Conservation (phyloP, 257 asterid species). For the Solanum chmielewskii region DNA sequence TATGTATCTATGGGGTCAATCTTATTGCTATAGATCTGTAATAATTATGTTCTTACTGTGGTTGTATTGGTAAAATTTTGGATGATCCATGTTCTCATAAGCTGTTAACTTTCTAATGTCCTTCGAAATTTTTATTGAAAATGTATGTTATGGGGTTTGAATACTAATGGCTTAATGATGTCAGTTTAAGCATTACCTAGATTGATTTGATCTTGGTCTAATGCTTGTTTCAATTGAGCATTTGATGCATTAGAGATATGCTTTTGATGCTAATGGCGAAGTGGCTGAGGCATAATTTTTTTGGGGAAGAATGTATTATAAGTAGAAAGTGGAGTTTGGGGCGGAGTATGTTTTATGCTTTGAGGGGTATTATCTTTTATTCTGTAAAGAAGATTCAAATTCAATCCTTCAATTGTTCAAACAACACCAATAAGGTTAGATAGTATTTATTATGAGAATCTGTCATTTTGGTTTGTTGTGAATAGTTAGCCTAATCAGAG, state of each 20-base stretch:
- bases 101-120: neutral
- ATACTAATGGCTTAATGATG: neutral
- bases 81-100: neutral
- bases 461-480: neutral
- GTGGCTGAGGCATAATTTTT: neutral
- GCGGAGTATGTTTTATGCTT: neutral
- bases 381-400: neutral
- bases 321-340: neutral
- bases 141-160: neutral
- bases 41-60: neutral
- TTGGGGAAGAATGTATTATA: neutral
- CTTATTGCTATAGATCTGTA: neutral
- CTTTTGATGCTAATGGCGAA: neutral
- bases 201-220: neutral
- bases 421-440: neutral
- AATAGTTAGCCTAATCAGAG: neutral
- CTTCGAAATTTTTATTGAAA: neutral
- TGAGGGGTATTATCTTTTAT: neutral
- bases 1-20: neutral
- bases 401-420: neutral
- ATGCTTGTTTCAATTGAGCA: neutral
- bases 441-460: neutral
- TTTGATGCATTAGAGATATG: neutral
- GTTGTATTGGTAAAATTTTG: neutral
- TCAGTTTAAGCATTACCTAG: neutral